Evolutionary conservation across 805 yeast genomes (phyloP), one percentile per base, ranked within the genome.

Genomic region (Candida sanyiensis): DNA sequence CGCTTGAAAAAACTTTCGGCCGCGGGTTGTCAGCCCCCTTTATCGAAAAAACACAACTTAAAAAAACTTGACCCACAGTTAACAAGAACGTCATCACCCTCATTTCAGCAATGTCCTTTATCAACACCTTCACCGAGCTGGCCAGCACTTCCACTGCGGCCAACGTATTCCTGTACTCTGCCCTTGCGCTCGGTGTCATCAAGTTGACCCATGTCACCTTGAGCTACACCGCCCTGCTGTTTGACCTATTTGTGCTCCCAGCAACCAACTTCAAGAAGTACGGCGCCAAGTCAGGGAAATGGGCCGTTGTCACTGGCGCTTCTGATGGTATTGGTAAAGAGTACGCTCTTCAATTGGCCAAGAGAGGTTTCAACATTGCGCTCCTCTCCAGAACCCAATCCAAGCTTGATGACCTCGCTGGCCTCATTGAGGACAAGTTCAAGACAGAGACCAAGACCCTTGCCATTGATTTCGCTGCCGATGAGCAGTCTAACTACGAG

Each of bases 241-340:
- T 68, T 16, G 89, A 83, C 46, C 59, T 80, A 35, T 82, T 77
- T 54, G 43, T 85, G 19, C 65, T 82, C 24, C 87, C 90, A 23
- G 64, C 79, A 7, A 77, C 61, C 20, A 54, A 66, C 51, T 80
- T 72, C 53, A 54, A 59, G 29, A 79, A 76, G 57, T 88, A 88
- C 55, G 96, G 96, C n/a, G 82, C 90, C 20, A 67, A 69, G 44
- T 36, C 48, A 11, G 83, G 82, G 20, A 69, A 74, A 28, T 93
- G 96, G 90, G 96, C 97, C n/a, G 83, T 93, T 23, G 75, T 93
- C 13, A 93, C 98, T 6, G 98, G 98, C 42, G 94, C 97, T 4
- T 86, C 97, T 34, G 97, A 93, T 59, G 98, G 98, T 25, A 83
- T 93, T 55, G 98, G 98, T 42, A 87, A 89, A 58, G 96, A 93